Evolutionary conservation across 2,329 filamentous ascomycete genomes (phyloP).

Genomic region (Sporothrix protearum): DNA sequence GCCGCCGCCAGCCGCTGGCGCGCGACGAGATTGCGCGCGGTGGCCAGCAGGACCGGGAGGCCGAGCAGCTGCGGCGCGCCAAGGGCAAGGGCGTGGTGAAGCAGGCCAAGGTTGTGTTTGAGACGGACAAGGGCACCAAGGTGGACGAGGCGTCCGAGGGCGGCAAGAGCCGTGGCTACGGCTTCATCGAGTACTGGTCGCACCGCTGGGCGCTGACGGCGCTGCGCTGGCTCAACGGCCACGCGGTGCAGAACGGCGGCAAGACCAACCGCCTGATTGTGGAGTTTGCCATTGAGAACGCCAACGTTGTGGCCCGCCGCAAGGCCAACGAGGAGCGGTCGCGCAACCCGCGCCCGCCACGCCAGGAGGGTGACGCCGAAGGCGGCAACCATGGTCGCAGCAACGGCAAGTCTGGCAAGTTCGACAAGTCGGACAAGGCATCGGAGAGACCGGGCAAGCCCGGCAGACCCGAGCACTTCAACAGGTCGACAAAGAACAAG

Average conservation of each 20-base stretch:
- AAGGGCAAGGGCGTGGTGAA: constrained; percentile 84
- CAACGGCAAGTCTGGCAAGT: constrained; percentile 18
- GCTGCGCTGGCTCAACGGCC: constrained; percentile 86
- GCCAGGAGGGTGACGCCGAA: constrained; percentile 35
- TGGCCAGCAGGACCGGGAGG: constrained; percentile 73
- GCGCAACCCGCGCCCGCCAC: constrained; percentile 27
- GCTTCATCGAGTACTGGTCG: constrained; percentile 93
- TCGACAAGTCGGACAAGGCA: background rate
- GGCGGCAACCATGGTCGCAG: constrained; percentile 32
- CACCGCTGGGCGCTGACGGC: constrained; percentile 95
- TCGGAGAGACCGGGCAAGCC: background rate
- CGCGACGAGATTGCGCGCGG: constrained; percentile 83
- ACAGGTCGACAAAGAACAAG: constrained; percentile 20
- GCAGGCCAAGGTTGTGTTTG: constrained; percentile 93
- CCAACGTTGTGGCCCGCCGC: constrained; percentile 84
- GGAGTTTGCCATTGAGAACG: constrained; percentile 98
- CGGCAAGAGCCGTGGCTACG: constrained; percentile 86
- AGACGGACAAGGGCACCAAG: constrained; percentile 81
- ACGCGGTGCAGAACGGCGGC: constrained; percentile 57
- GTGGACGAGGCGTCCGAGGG: constrained; percentile 61
- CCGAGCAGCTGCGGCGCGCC: constrained; percentile 72
- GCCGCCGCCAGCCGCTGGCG: constrained; percentile 72
- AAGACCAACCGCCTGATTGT: constrained; percentile 88
- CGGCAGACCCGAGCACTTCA: background rate
- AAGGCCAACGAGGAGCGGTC: constrained; percentile 56